These are phyloP conservation scores for Chrysanthemum makinoi DNA, from an alignment of 129 eudicot genomes.

Conservation along the genomic window DNA sequence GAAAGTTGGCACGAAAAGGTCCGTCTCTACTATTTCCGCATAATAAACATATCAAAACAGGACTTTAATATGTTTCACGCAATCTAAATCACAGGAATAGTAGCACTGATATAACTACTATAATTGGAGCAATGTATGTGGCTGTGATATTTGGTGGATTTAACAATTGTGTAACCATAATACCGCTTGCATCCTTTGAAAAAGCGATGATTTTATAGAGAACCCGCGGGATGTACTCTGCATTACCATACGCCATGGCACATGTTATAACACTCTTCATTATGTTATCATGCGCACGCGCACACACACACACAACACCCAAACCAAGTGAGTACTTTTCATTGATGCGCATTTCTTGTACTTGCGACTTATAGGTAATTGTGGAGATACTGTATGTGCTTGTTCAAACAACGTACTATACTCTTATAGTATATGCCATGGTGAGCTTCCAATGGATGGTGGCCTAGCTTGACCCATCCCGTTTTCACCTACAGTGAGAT, in stretches of 20 bases:
- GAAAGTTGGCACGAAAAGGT: conserved; percentile 75
- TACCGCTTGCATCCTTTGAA: conserved; percentile 68
- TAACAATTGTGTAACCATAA: conserved; percentile 64
- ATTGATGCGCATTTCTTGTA: background rate
- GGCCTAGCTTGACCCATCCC: too few relatives aligned
- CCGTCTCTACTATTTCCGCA: background rate
- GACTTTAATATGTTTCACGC: background rate
- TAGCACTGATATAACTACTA: conserved; percentile 43
- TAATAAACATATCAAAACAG: background rate
- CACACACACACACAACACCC: background rate
- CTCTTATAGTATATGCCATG: conserved; percentile 60
- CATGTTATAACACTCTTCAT: conserved; percentile 44
- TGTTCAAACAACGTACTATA: conserved; percentile 45
- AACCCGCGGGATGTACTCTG: conserved; percentile 93
- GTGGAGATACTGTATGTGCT: conserved; percentile 66
- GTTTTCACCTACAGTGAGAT: too few relatives aligned
- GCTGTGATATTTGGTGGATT: conserved; percentile 74
- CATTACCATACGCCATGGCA: conserved; percentile 90
- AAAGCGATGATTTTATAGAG: conserved; percentile 84
- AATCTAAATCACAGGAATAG: conserved; percentile 35
- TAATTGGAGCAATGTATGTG: conserved; percentile 83
- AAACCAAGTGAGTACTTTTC: background rate
- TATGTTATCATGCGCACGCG: background rate
- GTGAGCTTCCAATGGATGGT: conserved; percentile 52
- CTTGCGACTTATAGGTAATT: conserved; percentile 40